Base-by-base conservation (phyloP, 1,284 basidiomycete genomes). In the Microbotryum violaceum region DNA sequence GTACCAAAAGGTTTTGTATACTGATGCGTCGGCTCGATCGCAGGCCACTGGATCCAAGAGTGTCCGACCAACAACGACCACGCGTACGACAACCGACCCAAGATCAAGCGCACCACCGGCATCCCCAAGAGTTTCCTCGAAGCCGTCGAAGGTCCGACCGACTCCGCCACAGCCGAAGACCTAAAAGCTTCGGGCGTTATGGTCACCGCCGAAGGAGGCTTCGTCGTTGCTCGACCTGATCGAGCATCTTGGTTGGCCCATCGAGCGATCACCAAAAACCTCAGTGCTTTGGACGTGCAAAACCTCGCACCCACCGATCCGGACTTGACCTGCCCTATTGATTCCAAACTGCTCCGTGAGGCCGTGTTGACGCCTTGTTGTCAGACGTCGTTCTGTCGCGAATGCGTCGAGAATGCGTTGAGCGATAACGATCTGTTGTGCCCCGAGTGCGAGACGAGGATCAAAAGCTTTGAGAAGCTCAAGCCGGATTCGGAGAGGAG, bases 21-120 rank as follows among this genome's bases (percentile, higher is more conserved):
- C 54, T n/a, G 49, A 33, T 23, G 53, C 64, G 33, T 60, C 16
- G 53, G 60, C 44, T 55, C 62, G 44, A 54, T 56, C 2, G n/a
- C 3, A 93, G 91, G 92, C 33, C 96, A 99, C 74, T 98, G 96
- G 96, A 99, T 99, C 69, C 94, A 99, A 75, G 91, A 96, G 69
- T 99, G 96, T 74, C 96, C 96, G 0, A 96, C 91, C 4, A 97
- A 97, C 74, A 91, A 89, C 70, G 91, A 98, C 75, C 87, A 89
- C 45, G 90, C 93, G 44, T 96, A 86, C 69, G 91, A 96, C 76
- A 89, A 97, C 71, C 82, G 89, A 63, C 94, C 94, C 57, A 86
- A 93, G 33, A 93, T 97, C 75, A 97, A 97, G 75, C 84, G 96
- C 57, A 97, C 96, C 3, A 98, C 96, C 5, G 96, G 96, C 78